These are phyloP conservation scores for Diphasiastrum complanatum DNA, from an alignment of 83 land plant species.

Conservation along the genomic window DNA sequence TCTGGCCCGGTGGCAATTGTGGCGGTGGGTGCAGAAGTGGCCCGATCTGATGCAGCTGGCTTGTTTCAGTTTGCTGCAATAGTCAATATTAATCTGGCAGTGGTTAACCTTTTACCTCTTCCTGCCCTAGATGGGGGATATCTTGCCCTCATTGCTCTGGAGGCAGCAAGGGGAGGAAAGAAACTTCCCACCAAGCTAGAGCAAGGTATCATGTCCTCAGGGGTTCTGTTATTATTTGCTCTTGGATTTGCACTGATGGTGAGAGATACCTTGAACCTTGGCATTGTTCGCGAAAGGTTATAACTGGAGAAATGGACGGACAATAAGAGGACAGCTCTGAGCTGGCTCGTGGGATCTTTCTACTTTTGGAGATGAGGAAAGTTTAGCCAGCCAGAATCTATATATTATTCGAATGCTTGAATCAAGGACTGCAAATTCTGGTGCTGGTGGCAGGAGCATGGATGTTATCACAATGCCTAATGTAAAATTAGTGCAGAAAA, in stretches of 20 bases:
- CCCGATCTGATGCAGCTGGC: slow-evolving; percentile 63
- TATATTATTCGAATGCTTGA: too few relatives aligned
- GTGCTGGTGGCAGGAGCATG: too few relatives aligned
- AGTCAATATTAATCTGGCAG: slow-evolving; percentile 83
- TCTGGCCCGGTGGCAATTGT: slow-evolving; percentile 97
- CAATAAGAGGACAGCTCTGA: too few relatives aligned
- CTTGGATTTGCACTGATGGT: slow-evolving; percentile 77
- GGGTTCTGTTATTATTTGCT: slow-evolving; percentile 57
- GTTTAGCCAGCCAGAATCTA: too few relatives aligned
- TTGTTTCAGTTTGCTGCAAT: slow-evolving; percentile 89
- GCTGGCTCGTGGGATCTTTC: too few relatives aligned
- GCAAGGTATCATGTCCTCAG: slow-evolving; percentile 91
- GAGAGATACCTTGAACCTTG: slow-evolving; percentile 83
- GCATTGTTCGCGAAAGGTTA: slow-evolving; percentile 39
- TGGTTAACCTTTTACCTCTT: slow-evolving; percentile 80
- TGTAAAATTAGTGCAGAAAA: too few relatives aligned
- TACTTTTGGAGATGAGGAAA: too few relatives aligned
- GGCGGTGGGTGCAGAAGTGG: slow-evolving; percentile 96
- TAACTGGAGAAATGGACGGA: too few relatives aligned
- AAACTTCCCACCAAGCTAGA: slow-evolving; percentile 81
- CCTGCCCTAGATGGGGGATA: slow-evolving; percentile 96
- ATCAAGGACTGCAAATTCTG: too few relatives aligned
- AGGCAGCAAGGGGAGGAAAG: slow-evolving; percentile 83
- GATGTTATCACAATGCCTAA: too few relatives aligned
- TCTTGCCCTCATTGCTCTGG: slow-evolving; percentile 57